Percentiles rank a stretch among this genome's conserved stretches.
These are phyloP conservation scores for Saxophila tyrrhenica DNA, from an alignment of 495 filamentous ascomycete genomes.

Conservation along the genomic window DNA sequence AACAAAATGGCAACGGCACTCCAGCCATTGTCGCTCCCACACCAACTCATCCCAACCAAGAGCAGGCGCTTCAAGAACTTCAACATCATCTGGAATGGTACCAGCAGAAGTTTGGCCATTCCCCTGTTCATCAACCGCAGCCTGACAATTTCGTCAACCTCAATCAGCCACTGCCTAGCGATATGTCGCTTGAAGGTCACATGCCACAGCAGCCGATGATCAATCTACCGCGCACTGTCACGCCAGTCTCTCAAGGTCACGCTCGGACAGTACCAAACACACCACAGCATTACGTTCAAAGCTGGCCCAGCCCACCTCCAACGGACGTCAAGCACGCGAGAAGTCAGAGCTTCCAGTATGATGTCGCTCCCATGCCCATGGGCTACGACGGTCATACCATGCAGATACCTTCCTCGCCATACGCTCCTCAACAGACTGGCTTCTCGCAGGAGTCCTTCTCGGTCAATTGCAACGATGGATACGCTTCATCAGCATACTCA, in stretches of 20 bases:
- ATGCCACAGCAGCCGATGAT: neutral
- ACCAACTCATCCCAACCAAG: slow-evolving; percentile 16
- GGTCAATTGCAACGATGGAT: slow-evolving; percentile 7
- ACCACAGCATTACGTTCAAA: slow-evolving; percentile 12
- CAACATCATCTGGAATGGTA: slow-evolving; percentile 29
- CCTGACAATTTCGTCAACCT: neutral
- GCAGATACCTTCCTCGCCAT: neutral
- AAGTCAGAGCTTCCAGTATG: slow-evolving; percentile 27
- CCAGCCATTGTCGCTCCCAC: slow-evolving; percentile 16
- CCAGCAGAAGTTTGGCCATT: slow-evolving; percentile 2
- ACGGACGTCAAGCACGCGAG: slow-evolving; percentile 14
- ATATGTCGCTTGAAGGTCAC: slow-evolving; percentile 1
- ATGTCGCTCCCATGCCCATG: slow-evolving; percentile 39
- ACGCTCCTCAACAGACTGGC: neutral
- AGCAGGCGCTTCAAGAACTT: slow-evolving; percentile 23
- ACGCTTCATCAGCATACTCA: slow-evolving; percentile 15
- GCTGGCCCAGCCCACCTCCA: slow-evolving; percentile 13
- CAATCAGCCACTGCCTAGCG: neutral
- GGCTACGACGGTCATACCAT: neutral
- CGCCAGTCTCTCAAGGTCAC: slow-evolving; percentile 10
- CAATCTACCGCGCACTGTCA: neutral
- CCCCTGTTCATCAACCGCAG: neutral
- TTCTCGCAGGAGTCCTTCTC: neutral
- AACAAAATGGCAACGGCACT: slow-evolving; percentile 11
- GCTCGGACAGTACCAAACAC: slow-evolving; percentile 14